phyloP scores from a whole-genome alignment of 495 filamentous ascomycete species.

The Annulohypoxylon bovei region DNA sequence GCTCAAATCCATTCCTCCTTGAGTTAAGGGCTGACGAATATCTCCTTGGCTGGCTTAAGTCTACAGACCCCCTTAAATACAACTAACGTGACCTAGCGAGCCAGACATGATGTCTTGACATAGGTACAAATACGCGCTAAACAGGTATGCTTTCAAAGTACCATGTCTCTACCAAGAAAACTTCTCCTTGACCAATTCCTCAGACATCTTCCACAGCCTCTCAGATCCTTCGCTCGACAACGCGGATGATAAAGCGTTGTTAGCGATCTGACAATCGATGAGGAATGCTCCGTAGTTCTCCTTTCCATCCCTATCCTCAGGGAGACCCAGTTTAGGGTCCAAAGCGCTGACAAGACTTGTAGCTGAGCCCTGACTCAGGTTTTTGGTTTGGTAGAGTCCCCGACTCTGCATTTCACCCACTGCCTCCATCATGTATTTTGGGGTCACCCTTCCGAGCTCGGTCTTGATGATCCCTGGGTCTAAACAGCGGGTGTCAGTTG shows the following conservation, averaged over 20 bases:
- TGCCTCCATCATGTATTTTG: constrained; percentile 21
- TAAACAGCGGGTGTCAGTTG: background rate
- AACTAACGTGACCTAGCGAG: too few species aligned
- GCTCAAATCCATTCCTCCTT: too few species aligned
- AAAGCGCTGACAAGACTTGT: constrained; percentile 58
- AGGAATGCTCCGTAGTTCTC: constrained; percentile 56
- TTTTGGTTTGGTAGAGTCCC: constrained; percentile 37
- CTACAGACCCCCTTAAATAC: too few species aligned
- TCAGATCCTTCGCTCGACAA: constrained; percentile 56
- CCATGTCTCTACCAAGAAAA: constrained; percentile 43
- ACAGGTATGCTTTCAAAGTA: background rate
- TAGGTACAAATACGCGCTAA: too few species aligned
- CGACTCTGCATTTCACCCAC: background rate
- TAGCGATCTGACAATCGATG: constrained; percentile 53
- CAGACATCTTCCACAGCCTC: constrained; percentile 59
- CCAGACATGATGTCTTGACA: too few species aligned
- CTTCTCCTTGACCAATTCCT: constrained; percentile 60
- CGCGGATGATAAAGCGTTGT: constrained; percentile 38
- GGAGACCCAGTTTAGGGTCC: constrained; percentile 52
- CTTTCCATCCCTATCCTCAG: constrained; percentile 41
- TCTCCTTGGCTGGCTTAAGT: too few species aligned
- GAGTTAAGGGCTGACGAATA: too few species aligned
- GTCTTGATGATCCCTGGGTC: constrained; percentile 55
- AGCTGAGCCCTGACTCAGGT: constrained; percentile 50
- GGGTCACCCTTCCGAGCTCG: constrained; percentile 44